Evolutionary conservation across 768 basidiomycete genomes (phyloP).

Genomic region (Trametes coccinea): DNA sequence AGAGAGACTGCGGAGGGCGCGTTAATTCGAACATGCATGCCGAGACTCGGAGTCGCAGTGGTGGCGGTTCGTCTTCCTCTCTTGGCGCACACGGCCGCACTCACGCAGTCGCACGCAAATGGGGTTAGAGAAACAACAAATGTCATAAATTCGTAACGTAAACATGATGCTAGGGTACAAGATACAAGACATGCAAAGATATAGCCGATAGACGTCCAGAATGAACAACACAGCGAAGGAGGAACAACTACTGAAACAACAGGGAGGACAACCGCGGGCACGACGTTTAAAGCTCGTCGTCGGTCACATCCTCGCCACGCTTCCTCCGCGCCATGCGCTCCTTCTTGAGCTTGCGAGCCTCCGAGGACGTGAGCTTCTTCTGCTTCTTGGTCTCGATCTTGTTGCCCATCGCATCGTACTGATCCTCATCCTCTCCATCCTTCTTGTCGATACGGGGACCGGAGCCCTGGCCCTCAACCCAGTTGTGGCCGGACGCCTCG

Average conservation of each 20-base stretch:
- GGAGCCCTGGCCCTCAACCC: constrained; percentile 98
- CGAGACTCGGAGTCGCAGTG: constrained; percentile 1
- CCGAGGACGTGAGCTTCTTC: constrained; percentile 83
- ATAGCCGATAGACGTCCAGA: constrained; percentile 25
- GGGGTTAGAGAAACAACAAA: constrained; percentile 6
- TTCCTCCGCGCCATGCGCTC: constrained; percentile 91
- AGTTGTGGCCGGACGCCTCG: constrained; percentile 98
- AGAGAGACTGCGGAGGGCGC: neutral
- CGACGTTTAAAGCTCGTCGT: constrained; percentile 52
- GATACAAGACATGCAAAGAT: constrained; percentile 22
- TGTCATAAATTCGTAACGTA: constrained; percentile 22
- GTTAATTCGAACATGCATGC: constrained; percentile 5
- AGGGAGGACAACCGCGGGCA: constrained; percentile 15
- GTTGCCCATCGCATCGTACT: constrained; percentile 98
- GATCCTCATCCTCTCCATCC: constrained; percentile 85
- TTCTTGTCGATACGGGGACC: constrained; percentile 95
- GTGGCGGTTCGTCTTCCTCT: constrained; percentile 9
- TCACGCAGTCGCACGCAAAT: neutral
- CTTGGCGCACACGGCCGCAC: constrained; percentile 11
- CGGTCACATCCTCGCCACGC: constrained; percentile 73
- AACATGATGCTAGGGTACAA: constrained; percentile 29
- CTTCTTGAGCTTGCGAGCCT: constrained; percentile 93
- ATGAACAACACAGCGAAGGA: constrained; percentile 28
- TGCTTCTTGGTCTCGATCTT: constrained; percentile 83
- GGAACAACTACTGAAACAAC: constrained; percentile 24